Percentiles rank a stretch among this genome's conserved stretches.
These are phyloP conservation scores for Suillus bovinus DNA, from an alignment of 768 basidiomycete species.

Conservation along the genomic window DNA sequence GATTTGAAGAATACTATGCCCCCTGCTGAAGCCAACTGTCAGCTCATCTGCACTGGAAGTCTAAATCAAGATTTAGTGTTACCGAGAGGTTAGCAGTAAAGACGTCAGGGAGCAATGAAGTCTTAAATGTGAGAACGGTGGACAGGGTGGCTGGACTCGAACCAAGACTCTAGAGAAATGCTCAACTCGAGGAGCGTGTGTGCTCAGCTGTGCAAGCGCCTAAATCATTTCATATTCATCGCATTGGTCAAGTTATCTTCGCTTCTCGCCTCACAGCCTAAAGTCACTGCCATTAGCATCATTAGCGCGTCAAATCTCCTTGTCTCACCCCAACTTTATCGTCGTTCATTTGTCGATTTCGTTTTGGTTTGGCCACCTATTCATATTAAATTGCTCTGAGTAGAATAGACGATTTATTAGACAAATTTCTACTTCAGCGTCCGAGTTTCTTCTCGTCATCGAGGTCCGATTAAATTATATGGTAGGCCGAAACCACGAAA, in stretches of 20 bases:
- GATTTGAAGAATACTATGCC: no score
- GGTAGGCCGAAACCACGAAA: no score
- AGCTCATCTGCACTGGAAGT: no score
- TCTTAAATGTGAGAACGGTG: no score
- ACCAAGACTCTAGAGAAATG: no score
- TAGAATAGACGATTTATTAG: not conserved
- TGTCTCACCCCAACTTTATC: not conserved
- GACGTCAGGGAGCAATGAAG: no score
- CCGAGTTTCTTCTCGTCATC: not conserved
- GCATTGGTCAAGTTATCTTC: not conserved
- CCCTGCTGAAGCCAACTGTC: no score
- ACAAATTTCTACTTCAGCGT: not conserved
- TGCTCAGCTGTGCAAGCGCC: not conserved
- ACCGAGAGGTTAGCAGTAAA: no score
- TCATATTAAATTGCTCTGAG: not conserved
- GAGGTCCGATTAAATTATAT: no score
- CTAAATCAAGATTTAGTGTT: no score
- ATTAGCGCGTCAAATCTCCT: not conserved
- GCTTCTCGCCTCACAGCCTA: not conserved
- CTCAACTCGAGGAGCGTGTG: no score
- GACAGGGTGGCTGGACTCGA: no score
- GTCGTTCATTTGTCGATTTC: not conserved
- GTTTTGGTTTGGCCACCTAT: not conserved
- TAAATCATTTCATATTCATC: not conserved
- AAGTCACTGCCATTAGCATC: not conserved